Percentiles rank a stretch among this genome's conserved stretches.
Conservation (phyloP, 768 basidiomycete species). For the Austroboletus eburneus region DNA sequence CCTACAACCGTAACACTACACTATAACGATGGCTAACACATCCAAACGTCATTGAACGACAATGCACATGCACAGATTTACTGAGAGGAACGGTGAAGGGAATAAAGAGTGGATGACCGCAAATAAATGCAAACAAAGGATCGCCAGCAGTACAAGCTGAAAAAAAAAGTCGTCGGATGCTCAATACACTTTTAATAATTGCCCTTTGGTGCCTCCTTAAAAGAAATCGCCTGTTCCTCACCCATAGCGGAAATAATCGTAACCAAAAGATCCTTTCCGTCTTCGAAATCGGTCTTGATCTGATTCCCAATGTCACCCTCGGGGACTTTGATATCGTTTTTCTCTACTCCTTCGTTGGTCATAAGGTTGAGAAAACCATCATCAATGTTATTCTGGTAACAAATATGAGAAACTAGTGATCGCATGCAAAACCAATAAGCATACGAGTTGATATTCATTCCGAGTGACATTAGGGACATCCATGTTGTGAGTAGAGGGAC, state of each 20-base stretch:
- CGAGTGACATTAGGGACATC: conserved; percentile 94
- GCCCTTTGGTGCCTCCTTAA: conserved; percentile 84
- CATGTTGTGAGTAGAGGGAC: conserved; percentile 99
- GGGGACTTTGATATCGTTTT: conserved; percentile 94
- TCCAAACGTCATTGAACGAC: conserved; percentile 23
- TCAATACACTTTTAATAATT: conserved; percentile 18
- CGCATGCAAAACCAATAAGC: conserved; percentile 2
- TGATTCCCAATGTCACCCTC: conserved; percentile 76
- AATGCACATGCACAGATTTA: conserved; percentile 24
- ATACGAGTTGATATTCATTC: conserved; percentile 87
- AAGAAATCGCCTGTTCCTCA: conserved; percentile 88
- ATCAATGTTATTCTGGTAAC: conserved; percentile 73
- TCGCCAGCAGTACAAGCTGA: background rate
- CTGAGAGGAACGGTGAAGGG: conserved; percentile 7
- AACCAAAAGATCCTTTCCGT: conserved; percentile 82
- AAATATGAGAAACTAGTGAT: conserved; percentile 3
- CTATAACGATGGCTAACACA: conserved; percentile 26
- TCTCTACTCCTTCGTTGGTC: conserved; percentile 69
- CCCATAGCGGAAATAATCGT: conserved; percentile 88
- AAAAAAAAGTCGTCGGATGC: too few species aligned
- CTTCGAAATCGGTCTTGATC: conserved; percentile 70
- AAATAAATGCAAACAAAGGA: conserved; percentile 18
- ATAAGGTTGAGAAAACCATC: conserved; percentile 96
- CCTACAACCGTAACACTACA: conserved; percentile 19
- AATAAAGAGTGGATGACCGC: conserved; percentile 9